These are phyloP conservation scores for Silene noctiflora DNA, from an alignment of 179 eudicot species.

Conservation along the genomic window DNA sequence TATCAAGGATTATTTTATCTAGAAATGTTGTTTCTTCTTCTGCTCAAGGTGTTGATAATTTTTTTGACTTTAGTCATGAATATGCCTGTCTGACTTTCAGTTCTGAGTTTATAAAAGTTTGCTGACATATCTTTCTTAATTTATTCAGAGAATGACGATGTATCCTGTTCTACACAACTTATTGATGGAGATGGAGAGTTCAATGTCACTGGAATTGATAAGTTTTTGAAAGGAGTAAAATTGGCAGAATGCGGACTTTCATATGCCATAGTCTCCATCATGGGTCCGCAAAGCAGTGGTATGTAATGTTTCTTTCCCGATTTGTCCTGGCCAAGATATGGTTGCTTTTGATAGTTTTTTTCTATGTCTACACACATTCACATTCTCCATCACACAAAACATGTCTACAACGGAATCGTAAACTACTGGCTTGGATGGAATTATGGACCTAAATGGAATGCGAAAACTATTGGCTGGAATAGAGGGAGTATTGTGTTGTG, in stretches of 20 bases:
- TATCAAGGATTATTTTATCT: background rate
- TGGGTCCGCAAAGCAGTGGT: conserved; percentile 88
- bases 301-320: conserved; percentile 11
- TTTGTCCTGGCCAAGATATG: background rate
- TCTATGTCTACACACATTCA: too few species aligned
- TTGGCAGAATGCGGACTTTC: conserved; percentile 60
- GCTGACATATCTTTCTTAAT: conserved; percentile 15
- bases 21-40: background rate
- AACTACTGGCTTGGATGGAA: background rate
- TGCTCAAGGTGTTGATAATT: background rate
- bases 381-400: too few species aligned
- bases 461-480: background rate
- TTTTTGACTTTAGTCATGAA: background rate
- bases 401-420: too few species aligned
- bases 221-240: conserved; percentile 45
- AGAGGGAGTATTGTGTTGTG: background rate
- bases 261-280: conserved; percentile 61
- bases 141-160: conserved; percentile 27
- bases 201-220: conserved; percentile 43
- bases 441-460: background rate
- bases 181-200: conserved; percentile 53
- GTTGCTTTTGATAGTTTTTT: background rate
- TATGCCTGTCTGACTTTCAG: background rate
- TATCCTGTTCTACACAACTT: conserved; percentile 52
- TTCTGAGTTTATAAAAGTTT: background rate